Base-by-base conservation (phyloP, 129 eudicot genomes). In the Scalesia atractyloides region DNA sequence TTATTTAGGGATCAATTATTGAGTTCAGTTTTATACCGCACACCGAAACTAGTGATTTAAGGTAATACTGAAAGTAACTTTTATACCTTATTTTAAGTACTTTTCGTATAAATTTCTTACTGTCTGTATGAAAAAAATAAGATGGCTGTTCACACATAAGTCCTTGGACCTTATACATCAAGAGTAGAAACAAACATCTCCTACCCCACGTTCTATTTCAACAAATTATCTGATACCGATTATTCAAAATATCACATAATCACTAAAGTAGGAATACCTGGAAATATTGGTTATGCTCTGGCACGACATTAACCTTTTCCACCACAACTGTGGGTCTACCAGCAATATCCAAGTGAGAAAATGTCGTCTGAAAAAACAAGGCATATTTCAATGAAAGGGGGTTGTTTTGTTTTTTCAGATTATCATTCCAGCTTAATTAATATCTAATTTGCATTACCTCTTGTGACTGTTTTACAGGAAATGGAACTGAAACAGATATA, bases 281-380 rank as follows among this genome's bases (percentile, higher is more conserved):
- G 78, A 95, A 84, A 78, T 91, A 79, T 66, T 86, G 91, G 78
- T 91, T 83, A 83, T 90, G 99, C 83, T 95, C 99, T 26, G 96
- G 96, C 48, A 95, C 88, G 5, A 64, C 90, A 74, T 95, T 84
- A 44, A 70, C 57, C 79, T 88, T 95, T 50, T 85, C 86, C 44
- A 94, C 49, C 36, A 90, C 94, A 69, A 95, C 68, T 1, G 90
- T 89, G 46, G 97, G 99, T 78, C 99, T 88, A 70, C 99, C 99
- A 77, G 76, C 82, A 78, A 88, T 81, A 76, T 94, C 97, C 82
- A 94, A 74, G 79, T 94, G 97, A 69, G 97, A 90, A 76, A 84
- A 60, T 71, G 86, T 90, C 50, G 82, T 84, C 97, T 90, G 87
- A 72, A 84, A 66, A 47, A 49, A 74, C 15, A 66, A 9, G 24